Evolutionary conservation across 1,284 basidiomycete genomes (phyloP), one percentile per base, ranked within the genome.

Genomic region (Ustilago tritici): DNA sequence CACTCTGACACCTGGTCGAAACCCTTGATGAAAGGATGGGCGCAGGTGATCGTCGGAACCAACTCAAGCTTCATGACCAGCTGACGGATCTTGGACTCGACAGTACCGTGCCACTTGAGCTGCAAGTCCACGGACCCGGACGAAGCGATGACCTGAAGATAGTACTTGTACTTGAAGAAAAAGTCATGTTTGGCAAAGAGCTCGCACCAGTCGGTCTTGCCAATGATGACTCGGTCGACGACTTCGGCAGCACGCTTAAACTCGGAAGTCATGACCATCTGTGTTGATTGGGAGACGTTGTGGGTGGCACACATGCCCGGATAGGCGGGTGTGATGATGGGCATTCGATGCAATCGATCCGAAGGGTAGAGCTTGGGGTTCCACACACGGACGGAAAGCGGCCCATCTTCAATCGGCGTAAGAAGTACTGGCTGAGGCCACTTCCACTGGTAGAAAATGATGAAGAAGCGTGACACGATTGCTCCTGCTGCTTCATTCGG

Each of bases 251-350:
- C 95, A 89, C 93, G 91, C 88, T 95, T 93, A 87, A 98, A 96
- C 85, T 99, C 97, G 82, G 94, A 92, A 2, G 93, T 96, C 90
- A 98, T 95, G 76, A 99, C 93, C 88, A 93, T 92, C 88, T 98
- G 94, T 2, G 96, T 99, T 14, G 95, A 98, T 47, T 91, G 91
- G 49, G 94, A 95, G 68, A 99, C 95, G 84, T 99, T 99, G 88
- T 99, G 97, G 15, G 97, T 99, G 38, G 96, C 92, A 87, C 96
- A 99, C 96, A 99, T 99, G n/a, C 95, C 93, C 46, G 97, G 97
- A 87, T 98, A 99, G 28, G 97, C 95, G 5, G 97, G 97, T 1
- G 97, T 99, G 83, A 99, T 99, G 85, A 99, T 98, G n/a, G 97
- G 97, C 97, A 99, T 99, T 70, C 95, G 91, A 88, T 99, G 97